These are phyloP conservation scores for Eucalyptus melliodora DNA, from an alignment of 345 rosid genomes.

Conservation along the genomic window DNA sequence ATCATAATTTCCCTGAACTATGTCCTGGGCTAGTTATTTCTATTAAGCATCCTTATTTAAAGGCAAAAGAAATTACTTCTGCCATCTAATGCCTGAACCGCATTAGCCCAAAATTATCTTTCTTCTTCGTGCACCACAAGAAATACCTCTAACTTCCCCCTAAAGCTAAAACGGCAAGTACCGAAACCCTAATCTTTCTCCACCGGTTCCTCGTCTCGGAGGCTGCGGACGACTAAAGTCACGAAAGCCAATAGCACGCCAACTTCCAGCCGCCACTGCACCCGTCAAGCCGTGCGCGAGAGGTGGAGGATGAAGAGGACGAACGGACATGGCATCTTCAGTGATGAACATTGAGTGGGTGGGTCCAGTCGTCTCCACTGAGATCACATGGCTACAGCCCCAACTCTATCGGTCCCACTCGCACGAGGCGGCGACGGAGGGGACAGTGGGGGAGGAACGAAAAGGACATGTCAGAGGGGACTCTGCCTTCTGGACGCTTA, in stretches of 20 bases:
- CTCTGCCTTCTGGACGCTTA: neutral
- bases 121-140: neutral
- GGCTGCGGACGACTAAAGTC: neutral
- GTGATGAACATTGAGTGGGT: neutral
- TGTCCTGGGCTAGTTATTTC: neutral
- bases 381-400: neutral
- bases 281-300: neutral
- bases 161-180: neutral
- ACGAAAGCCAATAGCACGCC: neutral
- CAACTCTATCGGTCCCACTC: neutral
- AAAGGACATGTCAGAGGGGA: neutral
- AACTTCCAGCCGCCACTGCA: neutral
- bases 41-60: neutral
- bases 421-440: neutral
- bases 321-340: neutral
- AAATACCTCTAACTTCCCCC: neutral
- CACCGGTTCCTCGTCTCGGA: neutral
- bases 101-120: neutral
- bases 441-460: neutral
- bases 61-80: neutral
- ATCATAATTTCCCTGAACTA: neutral
- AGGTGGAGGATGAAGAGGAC: neutral
- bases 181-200: neutral
- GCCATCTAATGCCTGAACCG: neutral
- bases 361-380: neutral